Percentiles rank a stretch among this genome's conserved stretches.
Evolutionary conservation across 257 asterid species (phyloP).

Genomic region (Scutellaria barbata): DNA sequence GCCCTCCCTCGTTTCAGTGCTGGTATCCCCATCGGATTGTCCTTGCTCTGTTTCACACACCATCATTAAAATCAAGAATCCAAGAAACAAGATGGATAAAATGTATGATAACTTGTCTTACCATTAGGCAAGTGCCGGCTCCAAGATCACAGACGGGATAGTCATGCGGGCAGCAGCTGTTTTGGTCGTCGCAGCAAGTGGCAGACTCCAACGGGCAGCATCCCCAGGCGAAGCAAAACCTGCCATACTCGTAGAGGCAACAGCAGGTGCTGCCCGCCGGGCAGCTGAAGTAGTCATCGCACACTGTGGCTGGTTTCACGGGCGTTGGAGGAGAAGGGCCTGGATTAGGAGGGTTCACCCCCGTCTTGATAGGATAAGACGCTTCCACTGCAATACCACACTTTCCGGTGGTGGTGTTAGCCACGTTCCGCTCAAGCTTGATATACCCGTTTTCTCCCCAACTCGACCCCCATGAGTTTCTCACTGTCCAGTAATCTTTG

Average conservation of each 20-base stretch:
- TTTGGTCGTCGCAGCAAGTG: constrained; percentile 83
- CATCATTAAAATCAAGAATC: not conserved
- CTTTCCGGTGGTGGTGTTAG: constrained; percentile 56
- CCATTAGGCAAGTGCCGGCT: constrained; percentile 75
- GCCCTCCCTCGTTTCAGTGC: constrained; percentile 57
- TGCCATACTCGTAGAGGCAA: constrained; percentile 61
- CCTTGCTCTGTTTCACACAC: constrained; percentile 57
- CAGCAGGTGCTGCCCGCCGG: constrained; percentile 79
- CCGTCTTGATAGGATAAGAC: constrained; percentile 77
- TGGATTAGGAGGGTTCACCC: constrained; percentile 87
- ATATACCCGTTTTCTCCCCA: constrained; percentile 95
- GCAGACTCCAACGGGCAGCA: constrained; percentile 93
- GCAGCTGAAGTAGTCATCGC: constrained; percentile 77
- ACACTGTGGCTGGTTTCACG: constrained; percentile 60
- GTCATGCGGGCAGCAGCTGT: constrained; percentile 90
- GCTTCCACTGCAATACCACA: constrained; percentile 88
- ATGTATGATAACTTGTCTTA: constrained; percentile 26
- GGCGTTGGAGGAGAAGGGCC: constrained; percentile 89
- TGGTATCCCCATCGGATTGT: constrained; percentile 59
- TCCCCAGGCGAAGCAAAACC: constrained; percentile 79
- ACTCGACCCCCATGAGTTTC: constrained; percentile 84
- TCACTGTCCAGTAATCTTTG: constrained; percentile 77
- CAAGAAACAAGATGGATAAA: not conserved
- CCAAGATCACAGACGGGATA: constrained; percentile 72
- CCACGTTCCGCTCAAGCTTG: constrained; percentile 69